A percentile compares a stretch with the other conserved stretches of the same genome.
phyloP scores from a whole-genome alignment of 2,329 filamentous ascomycete genomes.

The Scedosporium minutisporum region DNA sequence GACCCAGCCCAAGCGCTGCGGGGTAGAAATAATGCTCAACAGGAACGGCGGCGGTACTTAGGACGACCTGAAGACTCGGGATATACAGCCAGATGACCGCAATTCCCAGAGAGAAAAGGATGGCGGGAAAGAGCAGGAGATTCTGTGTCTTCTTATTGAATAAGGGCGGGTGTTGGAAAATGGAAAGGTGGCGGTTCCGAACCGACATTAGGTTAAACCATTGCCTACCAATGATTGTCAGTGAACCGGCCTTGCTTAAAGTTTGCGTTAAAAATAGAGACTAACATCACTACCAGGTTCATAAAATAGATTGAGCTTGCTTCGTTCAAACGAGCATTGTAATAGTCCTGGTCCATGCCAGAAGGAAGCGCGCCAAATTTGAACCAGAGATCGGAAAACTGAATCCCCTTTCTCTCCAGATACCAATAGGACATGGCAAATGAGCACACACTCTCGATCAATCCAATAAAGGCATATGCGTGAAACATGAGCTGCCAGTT shows the following conservation, averaged over 20 bases:
- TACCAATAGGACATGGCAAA: conserved; percentile 63
- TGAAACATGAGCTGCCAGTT: conserved; percentile 64
- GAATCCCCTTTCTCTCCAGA: conserved; percentile 50
- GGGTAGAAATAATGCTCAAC: too few relatives aligned
- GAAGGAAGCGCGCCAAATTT: too few relatives aligned
- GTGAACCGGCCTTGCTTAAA: too few relatives aligned
- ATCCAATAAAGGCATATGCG: conserved; percentile 36
- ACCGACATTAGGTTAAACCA: conserved; percentile 67
- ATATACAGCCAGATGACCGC: too few relatives aligned
- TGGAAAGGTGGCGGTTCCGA: conserved; percentile 38
- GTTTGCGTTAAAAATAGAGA: too few relatives aligned
- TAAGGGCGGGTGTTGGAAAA: too few relatives aligned
- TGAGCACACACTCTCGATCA: conserved; percentile 20
- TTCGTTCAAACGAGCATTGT: conserved; percentile 46
- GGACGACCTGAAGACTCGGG: too few relatives aligned
- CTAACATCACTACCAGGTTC: conserved; percentile 63
- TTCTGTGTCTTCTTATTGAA: too few relatives aligned
- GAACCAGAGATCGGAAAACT: conserved; percentile 36
- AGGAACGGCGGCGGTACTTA: too few relatives aligned
- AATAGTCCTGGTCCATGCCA: conserved; percentile 25
- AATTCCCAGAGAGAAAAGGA: too few relatives aligned
- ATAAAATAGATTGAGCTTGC: conserved; percentile 72
- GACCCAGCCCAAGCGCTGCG: too few relatives aligned
- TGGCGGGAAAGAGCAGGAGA: too few relatives aligned
- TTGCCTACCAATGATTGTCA: conserved; percentile 29